Conservation (phyloP, 352 stramenopile genomes). For the Phytophthora hybrid region DNA sequence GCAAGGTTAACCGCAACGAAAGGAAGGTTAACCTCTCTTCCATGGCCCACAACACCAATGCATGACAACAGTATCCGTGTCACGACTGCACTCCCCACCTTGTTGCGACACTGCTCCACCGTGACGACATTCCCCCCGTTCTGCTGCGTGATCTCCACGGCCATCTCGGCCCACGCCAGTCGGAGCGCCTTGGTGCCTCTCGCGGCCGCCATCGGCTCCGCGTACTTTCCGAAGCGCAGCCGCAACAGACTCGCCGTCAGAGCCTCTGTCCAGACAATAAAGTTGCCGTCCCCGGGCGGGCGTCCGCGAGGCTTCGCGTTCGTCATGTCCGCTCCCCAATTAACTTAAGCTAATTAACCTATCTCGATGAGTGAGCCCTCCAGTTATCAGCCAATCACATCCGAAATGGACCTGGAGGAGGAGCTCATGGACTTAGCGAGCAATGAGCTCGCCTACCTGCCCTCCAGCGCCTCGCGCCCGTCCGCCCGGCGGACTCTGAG, state of each 20-base stretch:
- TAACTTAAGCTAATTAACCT: too few relatives aligned
- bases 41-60: not conserved
- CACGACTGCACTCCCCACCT: conserved; percentile 4
- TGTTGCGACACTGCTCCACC: conserved; percentile 37
- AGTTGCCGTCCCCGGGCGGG: conserved; percentile 29
- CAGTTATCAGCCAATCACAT: not conserved
- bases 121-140: conserved; percentile 20
- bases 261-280: conserved; percentile 28
- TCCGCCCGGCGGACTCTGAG: not conserved
- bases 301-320: conserved; percentile 27
- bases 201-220: conserved; percentile 16
- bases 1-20: conserved; percentile 7
- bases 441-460: conserved; percentile 70
- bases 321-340: too few relatives aligned
- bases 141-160: conserved; percentile 18
- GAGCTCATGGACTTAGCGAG: conserved; percentile 72
- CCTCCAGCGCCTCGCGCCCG: conserved; percentile 8
- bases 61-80: not conserved
- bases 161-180: conserved; percentile 25
- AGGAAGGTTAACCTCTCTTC: conserved; percentile 14
- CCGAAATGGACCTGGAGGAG: conserved; percentile 51
- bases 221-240: conserved; percentile 33
- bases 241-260: conserved; percentile 26
- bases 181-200: conserved; percentile 30
- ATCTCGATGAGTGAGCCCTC: not conserved